Base-by-base conservation (phyloP, 2,329 filamentous ascomycete species). In the Diplocarpon mali region DNA sequence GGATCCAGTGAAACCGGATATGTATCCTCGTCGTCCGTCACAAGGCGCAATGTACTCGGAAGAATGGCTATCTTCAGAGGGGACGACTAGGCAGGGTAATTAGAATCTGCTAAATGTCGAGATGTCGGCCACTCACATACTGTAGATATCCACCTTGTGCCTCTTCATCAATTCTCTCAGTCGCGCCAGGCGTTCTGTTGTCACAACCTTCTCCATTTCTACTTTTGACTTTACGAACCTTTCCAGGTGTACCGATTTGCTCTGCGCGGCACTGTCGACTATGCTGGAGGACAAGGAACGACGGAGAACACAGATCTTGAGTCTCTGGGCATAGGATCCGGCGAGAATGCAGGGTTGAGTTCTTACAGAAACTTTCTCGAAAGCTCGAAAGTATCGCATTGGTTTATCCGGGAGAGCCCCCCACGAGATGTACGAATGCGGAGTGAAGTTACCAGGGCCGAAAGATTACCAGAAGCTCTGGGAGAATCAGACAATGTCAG, bases 11-110 rank as follows among this genome's bases (percentile, higher is more conserved):
- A 98, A 98, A 20, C 92, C 90, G 49, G 80, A 89, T 56, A 98
- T 94, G 60, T 82, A 95, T 62, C 82, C 86, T 70, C 92, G 81
- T 55, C 92, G 80, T 49, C 76, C 89, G 69, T 98, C 92, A 63
- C 87, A 95, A n/a, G 83, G 80, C 40, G 92, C 92, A 64, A 95
- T 95, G 66, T 98, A 98, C 69, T 98, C 92, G 55, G 90, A 96
- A 56, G 90, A 86, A 64, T 98, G 92, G 62, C 86, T 90, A 64
- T 98, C 92, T 75, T 96, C 92, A 29, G 90, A 95, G 0, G 92
- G 92, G 6, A 96, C 77, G 61, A 98, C 90, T 96, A 62, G 40
- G 44, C 73, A 67, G 57, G 52, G 53, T 51, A 30, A 24, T 53
- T 46, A 53, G 48, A 40, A 35, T 32, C 44, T 48, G 49, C 49